phyloP scores from a whole-genome alignment of 1,284 basidiomycete species.

The Microstroma glucosiphilum region DNA sequence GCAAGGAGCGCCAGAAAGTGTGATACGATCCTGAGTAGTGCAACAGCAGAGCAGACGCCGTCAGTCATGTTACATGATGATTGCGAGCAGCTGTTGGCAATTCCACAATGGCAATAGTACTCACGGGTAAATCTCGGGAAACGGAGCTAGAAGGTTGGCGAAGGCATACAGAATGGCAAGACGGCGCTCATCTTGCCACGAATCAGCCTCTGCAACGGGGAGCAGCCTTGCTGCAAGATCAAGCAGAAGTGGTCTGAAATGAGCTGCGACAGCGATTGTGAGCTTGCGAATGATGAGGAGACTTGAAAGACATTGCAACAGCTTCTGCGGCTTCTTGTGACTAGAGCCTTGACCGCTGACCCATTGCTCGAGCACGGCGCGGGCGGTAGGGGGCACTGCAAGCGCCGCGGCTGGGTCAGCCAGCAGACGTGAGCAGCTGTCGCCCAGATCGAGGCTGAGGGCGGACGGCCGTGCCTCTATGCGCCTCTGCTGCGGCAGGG shows the following conservation, averaged over 20 bases:
- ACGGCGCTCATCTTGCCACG: conserved; percentile 3
- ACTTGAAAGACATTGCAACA: conserved; percentile 34
- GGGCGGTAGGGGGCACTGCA: not conserved
- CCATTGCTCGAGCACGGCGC: conserved; percentile 13
- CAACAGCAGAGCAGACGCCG: no score
- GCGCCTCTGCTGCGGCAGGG: not conserved
- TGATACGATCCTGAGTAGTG: no score
- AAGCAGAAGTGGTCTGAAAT: conserved; percentile 41
- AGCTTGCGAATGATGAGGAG: conserved; percentile 38
- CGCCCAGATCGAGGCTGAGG: conserved; percentile 16
- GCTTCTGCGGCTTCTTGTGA: not conserved
- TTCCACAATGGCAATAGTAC: no score
- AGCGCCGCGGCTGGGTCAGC: conserved; percentile 5
- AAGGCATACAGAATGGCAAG: conserved; percentile 11
- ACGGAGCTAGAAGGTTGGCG: conserved; percentile 31
- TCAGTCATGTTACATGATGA: no score
- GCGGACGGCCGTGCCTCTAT: conserved; percentile 12
- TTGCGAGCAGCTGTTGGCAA: no score
- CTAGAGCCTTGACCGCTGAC: conserved; percentile 7
- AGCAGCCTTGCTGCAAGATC: conserved; percentile 43
- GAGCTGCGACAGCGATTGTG: conserved; percentile 32
- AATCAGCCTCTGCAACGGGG: conserved; percentile 7
- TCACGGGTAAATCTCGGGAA: conserved; percentile 24
- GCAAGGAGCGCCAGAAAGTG: no score
- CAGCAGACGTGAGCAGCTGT: conserved; percentile 17